Percentiles rank a stretch among this genome's conserved stretches.
phyloP scores from a whole-genome alignment of 2,329 filamentous ascomycete species.

The Aspergillus amoenus region DNA sequence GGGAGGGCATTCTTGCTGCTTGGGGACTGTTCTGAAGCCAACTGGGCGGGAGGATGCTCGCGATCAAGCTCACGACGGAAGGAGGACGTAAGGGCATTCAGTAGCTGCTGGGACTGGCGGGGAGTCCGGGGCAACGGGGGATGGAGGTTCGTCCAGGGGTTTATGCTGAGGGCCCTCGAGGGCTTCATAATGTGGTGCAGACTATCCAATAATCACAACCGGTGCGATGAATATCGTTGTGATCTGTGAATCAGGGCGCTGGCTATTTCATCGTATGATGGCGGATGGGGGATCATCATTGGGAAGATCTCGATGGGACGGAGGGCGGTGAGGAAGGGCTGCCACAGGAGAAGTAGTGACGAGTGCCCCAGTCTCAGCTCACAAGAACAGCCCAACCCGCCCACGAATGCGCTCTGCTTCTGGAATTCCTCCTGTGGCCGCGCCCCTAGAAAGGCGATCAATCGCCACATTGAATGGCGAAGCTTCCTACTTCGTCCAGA shows the following conservation, averaged over 20 bases:
- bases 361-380: no score
- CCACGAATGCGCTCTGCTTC: conserved; percentile 6
- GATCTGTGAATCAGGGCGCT: neutral
- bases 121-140: conserved; percentile 52
- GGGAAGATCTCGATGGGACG: neutral
- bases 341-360: neutral
- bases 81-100: conserved; percentile 61
- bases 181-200: conserved; percentile 49
- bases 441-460: conserved; percentile 1
- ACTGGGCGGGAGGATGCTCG: conserved; percentile 49
- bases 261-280: neutral
- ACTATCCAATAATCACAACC: neutral
- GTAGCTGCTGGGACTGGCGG: conserved; percentile 59
- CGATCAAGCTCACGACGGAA: conserved; percentile 64
- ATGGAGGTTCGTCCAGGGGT: conserved; percentile 55
- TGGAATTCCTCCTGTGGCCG: neutral
- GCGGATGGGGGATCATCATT: neutral
- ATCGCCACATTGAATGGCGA: neutral
- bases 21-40: conserved; percentile 1
- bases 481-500: neutral
- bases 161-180: conserved; percentile 48
- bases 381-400: neutral
- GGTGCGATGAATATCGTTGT: neutral
- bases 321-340: conserved; percentile 18
- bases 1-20: conserved; percentile 10